Conservation (phyloP, 371 early-diverging fungal species). For the Saksenaea vasiformis region DNA sequence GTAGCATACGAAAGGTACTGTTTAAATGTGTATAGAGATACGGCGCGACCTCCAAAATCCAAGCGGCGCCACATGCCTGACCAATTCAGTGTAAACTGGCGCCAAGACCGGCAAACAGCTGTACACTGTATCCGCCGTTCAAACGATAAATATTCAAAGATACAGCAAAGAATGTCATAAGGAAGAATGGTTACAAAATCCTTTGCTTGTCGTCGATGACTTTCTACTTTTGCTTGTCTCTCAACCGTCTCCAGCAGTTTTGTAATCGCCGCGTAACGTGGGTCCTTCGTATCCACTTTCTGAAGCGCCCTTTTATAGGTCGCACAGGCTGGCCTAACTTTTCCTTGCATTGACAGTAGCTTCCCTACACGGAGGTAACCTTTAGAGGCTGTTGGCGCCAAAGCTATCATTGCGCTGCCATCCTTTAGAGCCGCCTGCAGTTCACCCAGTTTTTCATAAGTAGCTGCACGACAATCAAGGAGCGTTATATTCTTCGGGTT, state of each 20-base stretch:
- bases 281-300: conserved; percentile 19
- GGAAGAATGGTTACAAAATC: conserved; percentile 36
- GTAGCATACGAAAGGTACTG: conserved; percentile 27
- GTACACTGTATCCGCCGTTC: conserved; percentile 36
- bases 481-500: conserved; percentile 21
- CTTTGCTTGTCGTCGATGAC: neutral
- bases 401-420: conserved; percentile 25
- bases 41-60: conserved; percentile 19
- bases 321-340: conserved; percentile 15
- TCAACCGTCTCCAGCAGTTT: conserved; percentile 2
- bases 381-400: conserved; percentile 27
- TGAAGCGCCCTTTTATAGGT: conserved; percentile 26
- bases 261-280: conserved; percentile 19
- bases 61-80: conserved; percentile 44
- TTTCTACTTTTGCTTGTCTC: neutral
- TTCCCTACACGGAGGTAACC: conserved; percentile 45
- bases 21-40: conserved; percentile 14
- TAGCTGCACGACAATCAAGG: conserved; percentile 42
- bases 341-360: conserved; percentile 21
- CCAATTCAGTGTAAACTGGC: conserved; percentile 26
- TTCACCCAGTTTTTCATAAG: conserved; percentile 26
- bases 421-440: conserved; percentile 27
- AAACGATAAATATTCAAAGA: conserved; percentile 37
- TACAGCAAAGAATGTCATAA: conserved; percentile 32
- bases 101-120: conserved; percentile 38